Evolutionary conservation across 345 rosid species (phyloP).

Genomic region (Cardamine chenopodiifolia): DNA sequence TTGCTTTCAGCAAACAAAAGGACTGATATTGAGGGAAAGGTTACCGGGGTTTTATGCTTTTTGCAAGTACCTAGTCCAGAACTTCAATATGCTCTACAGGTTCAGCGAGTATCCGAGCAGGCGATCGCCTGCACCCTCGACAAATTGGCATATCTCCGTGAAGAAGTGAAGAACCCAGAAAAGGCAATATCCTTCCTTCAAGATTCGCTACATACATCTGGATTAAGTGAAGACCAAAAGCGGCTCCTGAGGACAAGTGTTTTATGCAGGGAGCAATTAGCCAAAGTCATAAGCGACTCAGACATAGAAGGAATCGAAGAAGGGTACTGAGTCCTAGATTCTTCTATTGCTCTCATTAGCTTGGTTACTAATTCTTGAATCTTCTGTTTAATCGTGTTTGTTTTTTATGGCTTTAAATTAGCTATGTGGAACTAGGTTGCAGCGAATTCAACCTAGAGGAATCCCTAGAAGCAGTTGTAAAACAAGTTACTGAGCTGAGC

Average conservation of each 20-base stretch:
- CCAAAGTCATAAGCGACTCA: constrained; percentile 60
- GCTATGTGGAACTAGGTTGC: constrained; percentile 58
- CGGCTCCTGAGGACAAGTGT: constrained; percentile 55
- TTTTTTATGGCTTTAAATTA: constrained; percentile 38
- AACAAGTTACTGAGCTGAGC: constrained; percentile 66
- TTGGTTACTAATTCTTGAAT: background rate
- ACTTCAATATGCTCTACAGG: constrained; percentile 72
- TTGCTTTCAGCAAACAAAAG: constrained; percentile 67
- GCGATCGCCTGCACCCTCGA: constrained; percentile 59
- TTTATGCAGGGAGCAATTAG: constrained; percentile 69
- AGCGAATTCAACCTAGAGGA: constrained; percentile 66
- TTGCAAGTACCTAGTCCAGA: constrained; percentile 79
- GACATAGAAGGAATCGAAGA: constrained; percentile 75
- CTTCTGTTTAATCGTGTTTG: background rate
- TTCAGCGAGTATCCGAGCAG: constrained; percentile 73
- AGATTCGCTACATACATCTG: constrained; percentile 54
- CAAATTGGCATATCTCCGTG: constrained; percentile 68
- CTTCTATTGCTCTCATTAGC: constrained; percentile 4
- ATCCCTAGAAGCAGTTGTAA: constrained; percentile 57
- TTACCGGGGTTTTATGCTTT: constrained; percentile 72
- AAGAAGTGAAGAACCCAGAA: constrained; percentile 58
- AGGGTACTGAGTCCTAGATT: constrained; percentile 50
- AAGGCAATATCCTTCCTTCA: constrained; percentile 62
- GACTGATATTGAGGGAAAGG: constrained; percentile 60
- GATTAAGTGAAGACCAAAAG: constrained; percentile 60